Conservation (phyloP, 2,329 filamentous ascomycete genomes). For the Dactylellina parvicollis region DNA sequence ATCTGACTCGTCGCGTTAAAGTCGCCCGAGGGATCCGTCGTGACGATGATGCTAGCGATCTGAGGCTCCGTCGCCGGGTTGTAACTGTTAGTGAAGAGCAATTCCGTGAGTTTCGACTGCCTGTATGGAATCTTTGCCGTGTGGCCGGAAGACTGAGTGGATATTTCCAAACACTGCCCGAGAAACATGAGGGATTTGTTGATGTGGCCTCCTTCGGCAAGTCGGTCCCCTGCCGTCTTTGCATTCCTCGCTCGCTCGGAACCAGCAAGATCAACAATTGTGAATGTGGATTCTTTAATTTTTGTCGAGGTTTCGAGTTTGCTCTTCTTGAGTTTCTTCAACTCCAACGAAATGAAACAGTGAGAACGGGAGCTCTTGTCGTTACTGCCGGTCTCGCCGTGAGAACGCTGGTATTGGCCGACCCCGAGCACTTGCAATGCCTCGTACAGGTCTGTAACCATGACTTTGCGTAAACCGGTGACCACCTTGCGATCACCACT, state of each 20-base stretch:
- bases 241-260: conserved; percentile 93
- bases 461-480: conserved; percentile 86
- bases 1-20: conserved; percentile 98
- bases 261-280: conserved; percentile 89
- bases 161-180: conserved; percentile 95
- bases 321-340: conserved; percentile 53
- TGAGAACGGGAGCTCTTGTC: conserved; percentile 91
- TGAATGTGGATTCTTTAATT: conserved; percentile 71
- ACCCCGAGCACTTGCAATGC: conserved; percentile 63
- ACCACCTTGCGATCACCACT: conserved; percentile 94
- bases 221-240: conserved; percentile 89
- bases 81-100: conserved; percentile 89
- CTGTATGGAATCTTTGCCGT: conserved; percentile 72
- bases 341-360: conserved; percentile 54
- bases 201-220: conserved; percentile 96
- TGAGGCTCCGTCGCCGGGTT: conserved; percentile 74
- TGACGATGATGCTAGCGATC: conserved; percentile 94
- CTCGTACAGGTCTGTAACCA: conserved; percentile 83
- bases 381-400: conserved; percentile 91
- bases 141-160: conserved; percentile 64
- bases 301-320: conserved; percentile 73
- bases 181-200: conserved; percentile 99
- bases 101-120: conserved; percentile 85
- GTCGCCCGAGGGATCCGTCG: conserved; percentile 89
- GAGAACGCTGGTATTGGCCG: conserved; percentile 74